Evolutionary conservation across 2,329 filamentous ascomycete genomes (phyloP).

Genomic region (Diaporthe eres): DNA sequence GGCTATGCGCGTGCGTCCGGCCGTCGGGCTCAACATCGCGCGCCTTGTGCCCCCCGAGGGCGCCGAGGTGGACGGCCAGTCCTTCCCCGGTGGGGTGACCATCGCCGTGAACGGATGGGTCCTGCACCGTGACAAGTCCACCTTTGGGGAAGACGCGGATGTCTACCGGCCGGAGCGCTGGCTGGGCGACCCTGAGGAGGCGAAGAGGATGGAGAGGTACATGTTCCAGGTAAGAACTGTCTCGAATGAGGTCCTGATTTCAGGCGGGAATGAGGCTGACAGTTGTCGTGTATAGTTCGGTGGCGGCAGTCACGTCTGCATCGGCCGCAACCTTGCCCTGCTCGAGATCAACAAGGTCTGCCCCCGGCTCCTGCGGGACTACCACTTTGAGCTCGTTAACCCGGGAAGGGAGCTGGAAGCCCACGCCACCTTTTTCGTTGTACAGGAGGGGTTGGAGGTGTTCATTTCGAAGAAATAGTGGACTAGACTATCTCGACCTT

Average conservation of each 20-base stretch:
- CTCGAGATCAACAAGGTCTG: conserved; percentile 73
- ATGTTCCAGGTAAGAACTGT: conserved; percentile 65
- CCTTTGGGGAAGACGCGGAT: conserved; percentile 67
- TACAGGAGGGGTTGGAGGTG: conserved; percentile 69
- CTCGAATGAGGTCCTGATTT: background rate
- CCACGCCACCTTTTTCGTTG: conserved; percentile 72
- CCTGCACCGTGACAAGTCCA: conserved; percentile 61
- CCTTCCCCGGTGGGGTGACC: conserved; percentile 65
- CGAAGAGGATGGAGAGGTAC: conserved; percentile 65
- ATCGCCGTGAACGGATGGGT: conserved; percentile 70
- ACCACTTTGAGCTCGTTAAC: conserved; percentile 66
- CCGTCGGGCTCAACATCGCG: conserved; percentile 69
- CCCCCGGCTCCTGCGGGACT: conserved; percentile 67
- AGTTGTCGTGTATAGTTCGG: conserved; percentile 58
- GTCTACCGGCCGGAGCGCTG: conserved; percentile 68
- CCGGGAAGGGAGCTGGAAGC: conserved; percentile 64
- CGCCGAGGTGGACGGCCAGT: conserved; percentile 64
- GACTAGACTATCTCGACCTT: too few relatives aligned
- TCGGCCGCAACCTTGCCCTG: conserved; percentile 67
- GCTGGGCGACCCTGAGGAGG: conserved; percentile 61
- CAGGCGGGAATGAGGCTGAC: background rate
- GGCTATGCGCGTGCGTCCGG: conserved; percentile 68
- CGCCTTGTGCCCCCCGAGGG: conserved; percentile 65
- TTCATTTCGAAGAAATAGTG: conserved; percentile 56
- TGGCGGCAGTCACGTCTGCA: conserved; percentile 67